These are phyloP conservation scores for Erythrophleum fordii DNA, from an alignment of 306 rosid species.

Conservation along the genomic window DNA sequence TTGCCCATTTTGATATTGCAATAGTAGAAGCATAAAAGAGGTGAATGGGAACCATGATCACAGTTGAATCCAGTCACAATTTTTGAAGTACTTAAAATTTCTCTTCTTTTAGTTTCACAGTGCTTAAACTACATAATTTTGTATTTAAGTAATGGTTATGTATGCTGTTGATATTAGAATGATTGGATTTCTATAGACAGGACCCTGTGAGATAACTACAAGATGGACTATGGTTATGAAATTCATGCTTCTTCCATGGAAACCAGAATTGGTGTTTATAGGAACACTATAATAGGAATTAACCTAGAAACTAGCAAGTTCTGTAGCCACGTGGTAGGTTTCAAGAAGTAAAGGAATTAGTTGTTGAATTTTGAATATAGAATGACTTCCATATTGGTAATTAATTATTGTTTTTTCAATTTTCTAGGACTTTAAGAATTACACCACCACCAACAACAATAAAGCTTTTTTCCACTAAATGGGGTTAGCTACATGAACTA, in stretches of 20 bases:
- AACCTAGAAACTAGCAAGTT: conserved; percentile 87
- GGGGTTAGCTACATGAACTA: too few species aligned
- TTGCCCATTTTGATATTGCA: neutral
- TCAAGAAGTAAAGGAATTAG: neutral
- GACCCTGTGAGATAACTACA: conserved; percentile 86
- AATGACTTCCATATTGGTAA: neutral
- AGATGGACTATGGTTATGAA: conserved; percentile 96
- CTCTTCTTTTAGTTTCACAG: neutral
- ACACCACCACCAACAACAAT: too few species aligned
- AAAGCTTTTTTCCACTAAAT: too few species aligned
- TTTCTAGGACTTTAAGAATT: conserved; percentile 72
- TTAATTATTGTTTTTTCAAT: conserved; percentile 15
- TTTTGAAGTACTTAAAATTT: neutral
- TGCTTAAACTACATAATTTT: neutral
- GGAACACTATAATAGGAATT: conserved; percentile 89
- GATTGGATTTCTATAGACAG: conserved; percentile 76
- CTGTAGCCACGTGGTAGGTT: conserved; percentile 80
- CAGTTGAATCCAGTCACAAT: neutral
- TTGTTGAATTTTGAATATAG: neutral
- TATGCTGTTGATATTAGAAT: conserved; percentile 27
- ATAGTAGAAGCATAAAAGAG: neutral
- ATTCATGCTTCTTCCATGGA: conserved; percentile 85
- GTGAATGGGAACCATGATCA: too few species aligned
- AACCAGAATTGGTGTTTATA: conserved; percentile 81
- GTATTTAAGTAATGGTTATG: neutral